Percentiles rank a stretch among this genome's conserved stretches.
phyloP scores from a whole-genome alignment of 352 stramenopile genomes.

The Phytopythium ostracodes region DNA sequence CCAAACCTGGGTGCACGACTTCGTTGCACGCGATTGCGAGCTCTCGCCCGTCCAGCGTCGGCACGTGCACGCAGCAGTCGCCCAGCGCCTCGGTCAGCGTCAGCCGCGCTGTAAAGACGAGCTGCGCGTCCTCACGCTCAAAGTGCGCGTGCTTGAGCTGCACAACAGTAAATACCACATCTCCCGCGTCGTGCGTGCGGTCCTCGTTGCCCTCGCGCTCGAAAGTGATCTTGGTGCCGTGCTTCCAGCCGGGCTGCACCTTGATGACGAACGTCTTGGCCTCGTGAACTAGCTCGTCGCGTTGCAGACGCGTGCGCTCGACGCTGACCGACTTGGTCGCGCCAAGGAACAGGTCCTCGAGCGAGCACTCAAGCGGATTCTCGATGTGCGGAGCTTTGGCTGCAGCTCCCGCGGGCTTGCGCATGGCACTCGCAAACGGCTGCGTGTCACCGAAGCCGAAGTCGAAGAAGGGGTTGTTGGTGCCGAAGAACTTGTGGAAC shows the following conservation, averaged over 20 bases:
- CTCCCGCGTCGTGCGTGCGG: slow-evolving; percentile 90
- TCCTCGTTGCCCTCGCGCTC: slow-evolving; percentile 90
- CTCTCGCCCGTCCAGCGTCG: slow-evolving; percentile 93
- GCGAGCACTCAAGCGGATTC: slow-evolving; percentile 64
- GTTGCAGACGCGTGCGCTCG: slow-evolving; percentile 71
- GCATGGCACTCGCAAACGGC: slow-evolving; percentile 75
- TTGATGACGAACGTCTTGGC: slow-evolving; percentile 86
- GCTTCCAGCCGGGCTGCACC: slow-evolving; percentile 93
- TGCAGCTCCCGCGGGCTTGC: slow-evolving; percentile 40
- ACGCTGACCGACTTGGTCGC: slow-evolving; percentile 88
- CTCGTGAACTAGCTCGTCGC: slow-evolving; percentile 75
- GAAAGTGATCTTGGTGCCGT: slow-evolving; percentile 95
- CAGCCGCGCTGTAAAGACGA: slow-evolving; percentile 92
- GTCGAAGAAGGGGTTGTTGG: slow-evolving; percentile 88
- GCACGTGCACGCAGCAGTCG: slow-evolving; percentile 93
- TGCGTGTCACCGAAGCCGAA: slow-evolving; percentile 88
- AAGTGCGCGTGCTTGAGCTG: slow-evolving; percentile 85
- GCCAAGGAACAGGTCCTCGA: slow-evolving; percentile 91
- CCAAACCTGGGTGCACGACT: slow-evolving; percentile 88
- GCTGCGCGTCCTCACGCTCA: slow-evolving; percentile 88
- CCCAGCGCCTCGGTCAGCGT: slow-evolving; percentile 94
- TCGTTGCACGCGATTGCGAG: slow-evolving; percentile 92
- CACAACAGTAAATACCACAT: slow-evolving; percentile 93
- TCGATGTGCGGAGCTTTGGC: slow-evolving; percentile 78
- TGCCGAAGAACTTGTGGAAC: slow-evolving; percentile 92